Percentiles rank a stretch among this genome's conserved stretches.
Conservation (phyloP, 2,329 filamentous ascomycete genomes). For the Alternaria sp. region DNA sequence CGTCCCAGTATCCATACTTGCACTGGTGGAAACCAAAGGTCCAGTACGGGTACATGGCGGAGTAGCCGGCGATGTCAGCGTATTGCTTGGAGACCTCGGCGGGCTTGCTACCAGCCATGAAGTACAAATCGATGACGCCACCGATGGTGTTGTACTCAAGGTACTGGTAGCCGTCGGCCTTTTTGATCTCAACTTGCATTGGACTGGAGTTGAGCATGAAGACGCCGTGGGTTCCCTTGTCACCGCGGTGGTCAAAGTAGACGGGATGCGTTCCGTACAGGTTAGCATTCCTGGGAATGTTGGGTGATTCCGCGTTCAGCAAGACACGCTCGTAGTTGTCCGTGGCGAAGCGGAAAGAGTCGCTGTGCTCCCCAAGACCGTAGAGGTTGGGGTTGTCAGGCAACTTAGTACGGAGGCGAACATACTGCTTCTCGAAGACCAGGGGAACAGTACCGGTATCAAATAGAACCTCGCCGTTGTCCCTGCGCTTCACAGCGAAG, state of each 20-base stretch:
- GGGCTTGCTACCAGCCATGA: constrained; percentile 59
- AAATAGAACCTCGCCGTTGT: constrained; percentile 68
- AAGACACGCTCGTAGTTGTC: constrained; percentile 74
- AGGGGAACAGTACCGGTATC: constrained; percentile 72
- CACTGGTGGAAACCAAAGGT: constrained; percentile 62
- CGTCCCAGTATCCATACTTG: constrained; percentile 63
- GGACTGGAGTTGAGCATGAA: constrained; percentile 47
- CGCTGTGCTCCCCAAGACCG: constrained; percentile 79
- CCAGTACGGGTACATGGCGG: constrained; percentile 63
- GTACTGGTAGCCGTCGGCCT: constrained; percentile 68
- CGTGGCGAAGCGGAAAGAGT: constrained; percentile 72
- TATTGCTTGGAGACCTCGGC: constrained; percentile 60
- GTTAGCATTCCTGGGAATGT: constrained; percentile 68
- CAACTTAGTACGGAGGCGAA: constrained; percentile 74
- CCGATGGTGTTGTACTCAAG: constrained; percentile 83
- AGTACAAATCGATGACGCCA: constrained; percentile 73
- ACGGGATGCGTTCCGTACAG: constrained; percentile 77
- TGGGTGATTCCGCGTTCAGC: constrained; percentile 73
- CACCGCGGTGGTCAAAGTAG: constrained; percentile 75
- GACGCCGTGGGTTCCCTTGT: constrained; percentile 49
- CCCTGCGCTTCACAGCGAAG: constrained; percentile 69
- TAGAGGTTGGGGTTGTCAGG: constrained; percentile 76
- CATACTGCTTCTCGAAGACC: constrained; percentile 80
- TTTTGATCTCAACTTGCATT: constrained; percentile 79
- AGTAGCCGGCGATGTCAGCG: constrained; percentile 58